These are phyloP conservation scores for Cunninghamia lanceolata DNA, from an alignment of 75 land plant genomes.

Conservation along the genomic window DNA sequence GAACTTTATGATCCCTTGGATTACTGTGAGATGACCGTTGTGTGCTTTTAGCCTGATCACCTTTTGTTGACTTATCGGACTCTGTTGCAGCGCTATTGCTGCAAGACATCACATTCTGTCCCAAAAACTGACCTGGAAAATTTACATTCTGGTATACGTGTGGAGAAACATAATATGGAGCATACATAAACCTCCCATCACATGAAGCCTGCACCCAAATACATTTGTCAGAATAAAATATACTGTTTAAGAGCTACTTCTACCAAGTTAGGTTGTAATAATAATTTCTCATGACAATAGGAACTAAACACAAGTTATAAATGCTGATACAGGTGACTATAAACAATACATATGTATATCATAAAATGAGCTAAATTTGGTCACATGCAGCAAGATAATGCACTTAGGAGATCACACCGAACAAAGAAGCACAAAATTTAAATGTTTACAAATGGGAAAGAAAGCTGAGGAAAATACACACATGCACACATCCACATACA, in stretches of 20 bases:
- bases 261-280: background rate
- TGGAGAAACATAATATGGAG: constrained; percentile 12
- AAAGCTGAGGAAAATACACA: background rate
- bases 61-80: background rate
- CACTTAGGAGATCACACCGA: background rate
- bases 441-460: background rate
- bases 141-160: background rate
- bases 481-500: background rate
- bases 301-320: background rate
- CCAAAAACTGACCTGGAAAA: constrained; percentile 10
- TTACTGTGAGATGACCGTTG: constrained; percentile 2
- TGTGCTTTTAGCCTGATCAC: background rate
- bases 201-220: constrained; percentile 4
- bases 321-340: background rate
- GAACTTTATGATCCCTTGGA: background rate
- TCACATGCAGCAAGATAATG: background rate
- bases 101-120: constrained; percentile 8
- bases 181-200: constrained; percentile 10
- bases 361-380: background rate
- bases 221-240: background rate
- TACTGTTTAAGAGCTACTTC: background rate
- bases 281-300: background rate
- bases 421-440: background rate
- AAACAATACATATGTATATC: background rate
- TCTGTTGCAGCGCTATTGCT: constrained; percentile 6